These are phyloP conservation scores for Neurospora sp. DNA, from an alignment of 495 filamentous ascomycete genomes.

Conservation along the genomic window DNA sequence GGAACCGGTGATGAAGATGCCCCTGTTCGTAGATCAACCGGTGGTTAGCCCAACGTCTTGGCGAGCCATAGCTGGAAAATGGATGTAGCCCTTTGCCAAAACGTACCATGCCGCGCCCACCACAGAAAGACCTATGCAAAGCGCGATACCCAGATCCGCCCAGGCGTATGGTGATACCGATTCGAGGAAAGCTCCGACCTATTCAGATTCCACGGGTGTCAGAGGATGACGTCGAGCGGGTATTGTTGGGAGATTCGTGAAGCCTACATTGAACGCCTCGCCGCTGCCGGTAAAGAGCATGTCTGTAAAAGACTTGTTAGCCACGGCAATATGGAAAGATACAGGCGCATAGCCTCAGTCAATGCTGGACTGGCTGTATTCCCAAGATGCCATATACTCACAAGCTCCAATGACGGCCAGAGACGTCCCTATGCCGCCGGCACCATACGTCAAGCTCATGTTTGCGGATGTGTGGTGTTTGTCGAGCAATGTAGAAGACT, in stretches of 20 bases:
- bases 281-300: constrained; percentile 96
- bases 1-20: constrained; percentile 98
- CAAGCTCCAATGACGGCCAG: constrained; percentile 81
- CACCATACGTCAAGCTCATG: constrained; percentile 55
- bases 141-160: constrained; percentile 81
- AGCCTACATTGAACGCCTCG: constrained; percentile 86
- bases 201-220: constrained; percentile 56
- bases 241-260: not conserved
- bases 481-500: not conserved
- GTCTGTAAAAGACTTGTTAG: constrained; percentile 48
- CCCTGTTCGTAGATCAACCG: constrained; percentile 44
- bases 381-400: constrained; percentile 31
- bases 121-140: constrained; percentile 92
- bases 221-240: constrained; percentile 17
- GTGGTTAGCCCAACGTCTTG: not conserved
- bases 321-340: constrained; percentile 13
- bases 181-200: constrained; percentile 93
- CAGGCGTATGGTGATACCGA: constrained; percentile 88
- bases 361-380: not conserved
- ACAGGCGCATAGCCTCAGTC: not conserved
- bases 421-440: constrained; percentile 57
- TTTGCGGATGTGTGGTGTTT: constrained; percentile 13
- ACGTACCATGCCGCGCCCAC: constrained; percentile 94
- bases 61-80: no score
- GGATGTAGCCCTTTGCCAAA: not conserved